Percentiles rank a stretch among this genome's conserved stretches.
Conservation (phyloP, 805 yeast genomes). For the Pichia phayaonensis region DNA sequence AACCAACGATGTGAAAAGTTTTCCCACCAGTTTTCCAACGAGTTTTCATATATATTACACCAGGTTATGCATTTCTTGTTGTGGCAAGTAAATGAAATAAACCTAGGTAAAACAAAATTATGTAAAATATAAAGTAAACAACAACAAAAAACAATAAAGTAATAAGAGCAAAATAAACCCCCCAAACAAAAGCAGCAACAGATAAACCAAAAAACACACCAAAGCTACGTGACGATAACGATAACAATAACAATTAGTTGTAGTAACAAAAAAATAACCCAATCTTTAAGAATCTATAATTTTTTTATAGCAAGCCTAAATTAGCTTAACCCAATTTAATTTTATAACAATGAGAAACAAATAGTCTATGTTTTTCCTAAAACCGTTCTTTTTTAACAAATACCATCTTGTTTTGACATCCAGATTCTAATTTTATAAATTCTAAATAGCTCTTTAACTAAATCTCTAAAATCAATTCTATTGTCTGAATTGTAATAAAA, state of each 20-base stretch:
- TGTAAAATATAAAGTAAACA: too few species aligned
- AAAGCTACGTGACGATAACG: background rate
- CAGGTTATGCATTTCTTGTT: too few species aligned
- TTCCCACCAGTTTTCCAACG: too few species aligned
- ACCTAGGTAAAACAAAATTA: too few species aligned
- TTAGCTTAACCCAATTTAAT: background rate
- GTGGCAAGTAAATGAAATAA: too few species aligned
- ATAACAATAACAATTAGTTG: too few species aligned
- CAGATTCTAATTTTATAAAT: conserved; percentile 76
- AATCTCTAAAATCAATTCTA: conserved; percentile 70
- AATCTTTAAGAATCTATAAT: background rate
- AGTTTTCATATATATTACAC: background rate
- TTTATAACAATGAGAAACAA: background rate
- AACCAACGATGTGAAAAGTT: background rate
- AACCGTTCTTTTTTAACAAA: background rate
- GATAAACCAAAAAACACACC: background rate
- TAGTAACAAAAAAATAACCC: background rate
- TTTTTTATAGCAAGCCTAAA: background rate
- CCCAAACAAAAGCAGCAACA: background rate
- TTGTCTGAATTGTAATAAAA: conserved; percentile 58
- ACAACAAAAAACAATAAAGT: too few species aligned
- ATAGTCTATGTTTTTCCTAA: background rate
- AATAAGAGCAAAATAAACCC: too few species aligned
- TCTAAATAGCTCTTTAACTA: conserved; percentile 67
- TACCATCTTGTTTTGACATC: conserved; percentile 52